Evolutionary conservation across 2,329 filamentous ascomycete species (phyloP).

Genomic region (Penicillium janthinellum): DNA sequence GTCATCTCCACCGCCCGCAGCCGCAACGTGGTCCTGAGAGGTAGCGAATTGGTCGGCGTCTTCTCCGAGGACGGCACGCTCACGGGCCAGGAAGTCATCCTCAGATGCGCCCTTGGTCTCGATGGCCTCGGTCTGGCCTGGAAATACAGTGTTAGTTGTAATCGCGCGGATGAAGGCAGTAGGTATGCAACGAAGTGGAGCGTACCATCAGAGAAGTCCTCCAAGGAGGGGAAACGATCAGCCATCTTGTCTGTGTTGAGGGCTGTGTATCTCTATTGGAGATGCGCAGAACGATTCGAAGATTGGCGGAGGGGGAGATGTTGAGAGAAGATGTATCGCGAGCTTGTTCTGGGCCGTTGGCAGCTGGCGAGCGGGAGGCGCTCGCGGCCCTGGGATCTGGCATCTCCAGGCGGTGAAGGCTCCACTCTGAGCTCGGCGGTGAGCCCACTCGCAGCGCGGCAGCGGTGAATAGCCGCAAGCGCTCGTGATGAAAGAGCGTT

Average conservation of each 20-base stretch:
- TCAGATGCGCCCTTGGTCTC: slow-evolving; percentile 51
- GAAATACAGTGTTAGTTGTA: slow-evolving; percentile 27
- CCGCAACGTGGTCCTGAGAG: slow-evolving; percentile 63
- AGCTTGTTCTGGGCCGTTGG: slow-evolving; percentile 18
- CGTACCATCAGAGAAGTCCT: slow-evolving; percentile 70
- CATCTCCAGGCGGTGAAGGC: slow-evolving; percentile 17
- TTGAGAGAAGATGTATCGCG: not conserved
- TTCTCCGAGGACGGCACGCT: slow-evolving; percentile 86
- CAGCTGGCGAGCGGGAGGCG: slow-evolving; percentile 19
- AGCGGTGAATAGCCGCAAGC: not conserved
- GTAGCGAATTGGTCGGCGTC: slow-evolving; percentile 90
- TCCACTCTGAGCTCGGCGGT: not conserved
- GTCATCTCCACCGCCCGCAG: slow-evolving; percentile 67
- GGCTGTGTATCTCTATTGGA: slow-evolving; percentile 11
- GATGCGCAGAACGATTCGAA: not conserved
- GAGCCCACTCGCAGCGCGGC: not conserved
- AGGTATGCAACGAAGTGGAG: slow-evolving; percentile 26
- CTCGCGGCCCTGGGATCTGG: slow-evolving; percentile 15
- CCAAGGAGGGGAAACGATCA: slow-evolving; percentile 75
- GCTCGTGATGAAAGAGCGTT: no score
- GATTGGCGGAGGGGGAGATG: not conserved
- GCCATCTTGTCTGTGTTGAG: slow-evolving; percentile 58
- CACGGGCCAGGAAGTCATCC: slow-evolving; percentile 84
- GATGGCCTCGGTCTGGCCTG: slow-evolving; percentile 40
- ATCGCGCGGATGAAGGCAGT: slow-evolving; percentile 23